These are phyloP conservation scores for Murraya paniculata DNA, from an alignment of 345 rosid species.

Conservation along the genomic window DNA sequence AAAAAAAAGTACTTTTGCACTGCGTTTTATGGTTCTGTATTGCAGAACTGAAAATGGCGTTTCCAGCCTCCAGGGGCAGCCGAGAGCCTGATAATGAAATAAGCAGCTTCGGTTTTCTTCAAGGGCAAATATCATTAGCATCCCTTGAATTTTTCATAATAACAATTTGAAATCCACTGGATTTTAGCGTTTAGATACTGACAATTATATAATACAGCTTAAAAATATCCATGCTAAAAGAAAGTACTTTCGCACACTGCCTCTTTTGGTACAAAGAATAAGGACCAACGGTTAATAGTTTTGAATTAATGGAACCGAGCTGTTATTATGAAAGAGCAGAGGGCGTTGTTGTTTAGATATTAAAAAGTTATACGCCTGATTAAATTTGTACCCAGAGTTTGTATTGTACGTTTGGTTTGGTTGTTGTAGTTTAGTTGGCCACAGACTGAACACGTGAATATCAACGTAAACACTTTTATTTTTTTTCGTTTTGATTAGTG, in stretches of 20 bases:
- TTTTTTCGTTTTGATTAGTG: neutral
- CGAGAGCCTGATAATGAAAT: conserved; percentile 1
- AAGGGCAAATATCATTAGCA: too few species aligned
- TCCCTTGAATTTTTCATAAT: too few species aligned
- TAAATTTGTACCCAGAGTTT: neutral
- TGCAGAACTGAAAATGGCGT: conserved; percentile 36
- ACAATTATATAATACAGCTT: too few species aligned
- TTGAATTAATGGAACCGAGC: too few species aligned
- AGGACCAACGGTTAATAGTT: too few species aligned
- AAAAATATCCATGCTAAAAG: too few species aligned
- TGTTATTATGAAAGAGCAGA: too few species aligned
- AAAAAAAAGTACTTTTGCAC: conserved; percentile 37
- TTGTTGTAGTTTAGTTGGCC: conserved; percentile 15
- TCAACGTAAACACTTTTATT: neutral
- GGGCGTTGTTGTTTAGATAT: too few species aligned
- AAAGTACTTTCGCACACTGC: too few species aligned
- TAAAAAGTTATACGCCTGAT: neutral
- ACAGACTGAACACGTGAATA: conserved; percentile 22
- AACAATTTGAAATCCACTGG: too few species aligned
- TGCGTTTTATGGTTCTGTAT: conserved; percentile 35
- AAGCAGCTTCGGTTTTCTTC: conserved; percentile 6
- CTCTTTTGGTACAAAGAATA: too few species aligned
- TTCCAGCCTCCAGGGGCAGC: conserved; percentile 24
- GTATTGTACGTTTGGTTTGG: conserved; percentile 14
- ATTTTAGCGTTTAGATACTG: too few species aligned